A percentile compares a stretch with the other conserved stretches of the same genome.
Conservation (phyloP, 2,329 filamentous ascomycete genomes). For the Arthrobotrys megalospora region DNA sequence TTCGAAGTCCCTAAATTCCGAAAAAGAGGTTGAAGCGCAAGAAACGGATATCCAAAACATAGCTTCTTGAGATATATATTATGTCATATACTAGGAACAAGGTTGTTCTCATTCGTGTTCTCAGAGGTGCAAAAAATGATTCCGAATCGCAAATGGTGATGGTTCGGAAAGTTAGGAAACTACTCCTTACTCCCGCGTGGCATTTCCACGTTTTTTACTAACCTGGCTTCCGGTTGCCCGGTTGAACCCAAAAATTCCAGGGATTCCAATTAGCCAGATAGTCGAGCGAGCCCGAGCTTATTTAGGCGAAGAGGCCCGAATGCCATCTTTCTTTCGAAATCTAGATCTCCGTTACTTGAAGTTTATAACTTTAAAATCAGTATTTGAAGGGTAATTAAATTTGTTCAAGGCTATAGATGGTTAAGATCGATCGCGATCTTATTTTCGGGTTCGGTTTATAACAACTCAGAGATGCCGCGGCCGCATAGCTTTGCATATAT, state of each 20-base stretch:
- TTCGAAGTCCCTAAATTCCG: slow-evolving; percentile 1
- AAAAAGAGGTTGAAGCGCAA: neutral
- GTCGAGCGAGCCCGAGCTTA: neutral
- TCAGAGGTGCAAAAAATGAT: neutral
- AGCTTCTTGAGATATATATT: neutral
- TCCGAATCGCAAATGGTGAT: neutral
- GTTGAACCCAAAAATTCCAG: neutral
- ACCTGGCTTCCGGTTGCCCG: slow-evolving; percentile 10
- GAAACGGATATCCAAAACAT: neutral
- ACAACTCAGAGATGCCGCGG: too few relatives aligned
- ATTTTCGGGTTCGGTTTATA: too few relatives aligned
- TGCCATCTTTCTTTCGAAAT: neutral
- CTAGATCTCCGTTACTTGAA: too few relatives aligned
- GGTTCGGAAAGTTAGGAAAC: slow-evolving; percentile 14
- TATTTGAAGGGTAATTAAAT: too few relatives aligned
- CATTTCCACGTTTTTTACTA: slow-evolving; percentile 13
- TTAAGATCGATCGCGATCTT: too few relatives aligned
- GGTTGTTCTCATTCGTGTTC: neutral
- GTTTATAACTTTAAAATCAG: too few relatives aligned
- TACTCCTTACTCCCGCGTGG: slow-evolving; percentile 1
- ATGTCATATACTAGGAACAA: neutral
- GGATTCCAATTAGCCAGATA: slow-evolving; percentile 15
- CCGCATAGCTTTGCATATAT: too few relatives aligned
- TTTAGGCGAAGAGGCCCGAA: slow-evolving; percentile 21
- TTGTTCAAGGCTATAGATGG: too few relatives aligned